A percentile compares a stretch with the other conserved stretches of the same genome.
Evolutionary conservation across 495 filamentous ascomycete genomes (phyloP).

Genomic region (Antarctomyces pellizariae): DNA sequence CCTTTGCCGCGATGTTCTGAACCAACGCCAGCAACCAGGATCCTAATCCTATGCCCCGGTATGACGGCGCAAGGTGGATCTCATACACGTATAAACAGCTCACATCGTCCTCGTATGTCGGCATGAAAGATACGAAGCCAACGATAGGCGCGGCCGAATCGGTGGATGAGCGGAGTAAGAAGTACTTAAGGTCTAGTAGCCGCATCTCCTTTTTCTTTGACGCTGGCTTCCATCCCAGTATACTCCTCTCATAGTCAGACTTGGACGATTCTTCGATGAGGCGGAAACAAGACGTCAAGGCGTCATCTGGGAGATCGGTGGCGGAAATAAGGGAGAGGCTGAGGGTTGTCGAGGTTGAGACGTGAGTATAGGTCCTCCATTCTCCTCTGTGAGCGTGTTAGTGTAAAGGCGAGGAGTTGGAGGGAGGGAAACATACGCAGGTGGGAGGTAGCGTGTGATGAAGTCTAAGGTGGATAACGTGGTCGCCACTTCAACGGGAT

Average conservation of each 20-base stretch:
- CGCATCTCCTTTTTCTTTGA: conserved; percentile 58
- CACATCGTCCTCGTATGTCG: conserved; percentile 51
- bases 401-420: no score
- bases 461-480: no score
- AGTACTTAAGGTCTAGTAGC: conserved; percentile 41
- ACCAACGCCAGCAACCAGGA: conserved; percentile 20
- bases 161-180: conserved; percentile 30
- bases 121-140: conserved; percentile 65
- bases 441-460: no score
- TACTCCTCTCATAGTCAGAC: conserved; percentile 38
- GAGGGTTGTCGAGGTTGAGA: conserved; percentile 16
- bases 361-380: conserved; percentile 21
- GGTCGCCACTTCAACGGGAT: no score
- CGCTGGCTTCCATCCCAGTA: conserved; percentile 40
- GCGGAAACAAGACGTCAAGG: conserved; percentile 42
- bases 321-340: conserved; percentile 23
- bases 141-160: conserved; percentile 13
- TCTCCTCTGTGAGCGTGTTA: conserved; percentile 13
- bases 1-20: conserved; percentile 18
- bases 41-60: conserved; percentile 28
- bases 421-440: no score
- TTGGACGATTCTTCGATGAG: conserved; percentile 49
- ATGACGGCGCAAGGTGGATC: conserved; percentile 38
- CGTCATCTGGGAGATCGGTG: conserved; percentile 19
- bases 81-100: conserved; percentile 76